Conservation (phyloP, 805 yeast species). For the Grigorovia transvaalensis region DNA sequence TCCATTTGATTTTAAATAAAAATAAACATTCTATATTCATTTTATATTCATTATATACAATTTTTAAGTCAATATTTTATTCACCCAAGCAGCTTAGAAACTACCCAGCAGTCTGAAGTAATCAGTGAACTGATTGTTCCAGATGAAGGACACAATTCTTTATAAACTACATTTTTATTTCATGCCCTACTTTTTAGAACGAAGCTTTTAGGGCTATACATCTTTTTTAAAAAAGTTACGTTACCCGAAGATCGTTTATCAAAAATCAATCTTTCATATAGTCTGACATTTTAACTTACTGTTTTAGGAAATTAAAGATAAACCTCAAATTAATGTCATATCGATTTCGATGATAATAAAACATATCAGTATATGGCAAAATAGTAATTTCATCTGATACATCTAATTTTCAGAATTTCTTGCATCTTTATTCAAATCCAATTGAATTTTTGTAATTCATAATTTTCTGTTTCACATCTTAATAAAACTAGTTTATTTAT, state of each 20-base stretch:
- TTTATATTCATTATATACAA: not conserved
- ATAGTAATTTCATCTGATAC: not conserved
- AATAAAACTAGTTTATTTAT: no score
- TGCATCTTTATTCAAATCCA: not conserved
- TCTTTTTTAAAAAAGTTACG: not conserved
- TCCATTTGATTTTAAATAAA: not conserved
- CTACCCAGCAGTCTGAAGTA: no score
- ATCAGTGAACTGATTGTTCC: no score
- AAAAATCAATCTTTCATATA: no score
- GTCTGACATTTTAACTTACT: not conserved
- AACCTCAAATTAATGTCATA: not conserved
- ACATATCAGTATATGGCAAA: not conserved
- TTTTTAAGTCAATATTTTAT: no score
- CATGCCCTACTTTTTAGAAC: no score
- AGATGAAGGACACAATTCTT: no score
- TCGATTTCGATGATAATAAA: not conserved
- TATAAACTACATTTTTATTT: no score
- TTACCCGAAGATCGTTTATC: not conserved
- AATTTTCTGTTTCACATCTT: not conserved
- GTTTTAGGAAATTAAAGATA: not conserved
- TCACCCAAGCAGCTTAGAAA: no score
- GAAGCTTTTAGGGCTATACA: no score
- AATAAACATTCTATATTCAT: not conserved
- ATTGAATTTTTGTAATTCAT: no score
- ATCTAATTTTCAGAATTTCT: no score